Base-by-base conservation (phyloP, 2,329 filamentous ascomycete species). In the Sclerotinia glacialis region DNA sequence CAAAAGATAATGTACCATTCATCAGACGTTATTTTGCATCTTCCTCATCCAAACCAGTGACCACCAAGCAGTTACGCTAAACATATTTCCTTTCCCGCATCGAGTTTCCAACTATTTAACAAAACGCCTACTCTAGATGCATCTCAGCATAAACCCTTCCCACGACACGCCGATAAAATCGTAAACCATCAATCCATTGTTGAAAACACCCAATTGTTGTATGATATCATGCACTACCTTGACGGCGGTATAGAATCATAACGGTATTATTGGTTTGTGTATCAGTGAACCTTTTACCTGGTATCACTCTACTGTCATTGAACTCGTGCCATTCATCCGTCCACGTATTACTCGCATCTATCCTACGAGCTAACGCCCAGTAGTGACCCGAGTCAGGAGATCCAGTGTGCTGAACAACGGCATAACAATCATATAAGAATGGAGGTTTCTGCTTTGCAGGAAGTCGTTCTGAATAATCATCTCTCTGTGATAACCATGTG, bases 51-150 rank as follows among this genome's bases (percentile, higher is more conserved):
- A 34, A 62, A 40, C 14, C 12, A 40, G 12, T 40, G 37, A 18
- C 23, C 23, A 12, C 16, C 47, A 53, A 42, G 18, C 49, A 12
- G 11, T 40, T 40, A 12, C 26, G 9, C 31, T 83, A 63, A 54
- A 40, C 23, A 63, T 40, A n/a, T 42, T 53, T 23, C 31, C 34
- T 52, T 53, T 37, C 47, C 34, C 18, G 37, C 18, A 31, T 31
- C 47, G 12, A 63, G 23, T 63, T 54, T 42, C 26, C 60, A 54
- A 63, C n/a, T 42, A 63, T 31, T 31, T 31, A 53, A 62, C 47
- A 52, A 52, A 40, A 63, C 34, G 37, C 46, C 46, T n/a, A 21
- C 18, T 63, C 47, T 63, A 42, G 8, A 54, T 54, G 49, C 34
- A 63, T 42, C 18, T 40, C 23, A 28, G 34, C 40, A 54, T 16